Conservation (phyloP, 345 rosid species). For the Salix dunnii region DNA sequence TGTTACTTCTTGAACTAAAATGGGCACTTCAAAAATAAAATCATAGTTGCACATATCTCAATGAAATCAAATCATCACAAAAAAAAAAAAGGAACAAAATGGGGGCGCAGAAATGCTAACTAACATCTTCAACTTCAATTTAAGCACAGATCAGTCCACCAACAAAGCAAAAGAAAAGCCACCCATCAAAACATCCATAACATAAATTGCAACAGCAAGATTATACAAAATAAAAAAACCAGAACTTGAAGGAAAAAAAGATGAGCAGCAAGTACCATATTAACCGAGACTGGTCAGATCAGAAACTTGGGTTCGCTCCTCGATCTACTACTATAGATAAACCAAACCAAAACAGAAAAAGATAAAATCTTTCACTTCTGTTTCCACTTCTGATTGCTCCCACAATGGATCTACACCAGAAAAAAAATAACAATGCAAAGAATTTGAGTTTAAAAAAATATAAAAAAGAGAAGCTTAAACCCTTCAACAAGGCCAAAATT, state of each 20-base stretch:
- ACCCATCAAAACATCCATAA: not conserved
- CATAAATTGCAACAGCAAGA: not conserved
- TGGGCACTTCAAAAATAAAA: not conserved
- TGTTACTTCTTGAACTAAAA: conserved; percentile 1
- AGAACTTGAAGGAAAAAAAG: not conserved
- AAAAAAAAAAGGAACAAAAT: not conserved
- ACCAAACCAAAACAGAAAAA: conserved; percentile 5
- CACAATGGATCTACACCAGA: conserved; percentile 15
- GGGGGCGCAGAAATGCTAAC: not conserved
- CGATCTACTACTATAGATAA: conserved; percentile 43
- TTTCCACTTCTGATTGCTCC: not conserved
- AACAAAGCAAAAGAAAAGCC: conserved; percentile 2
- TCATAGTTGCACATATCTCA: not conserved
- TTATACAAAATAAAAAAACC: not conserved
- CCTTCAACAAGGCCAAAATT: conserved; percentile 31
- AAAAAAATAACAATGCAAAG: conserved; percentile 10
- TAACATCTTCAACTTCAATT: conserved; percentile 11
- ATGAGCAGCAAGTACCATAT: conserved; percentile 36
- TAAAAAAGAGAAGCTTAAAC: conserved; percentile 40
- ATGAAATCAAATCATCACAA: conserved; percentile 14
- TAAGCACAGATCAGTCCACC: conserved; percentile 40
- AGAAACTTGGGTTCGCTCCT: conserved; percentile 36
- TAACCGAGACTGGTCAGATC: conserved; percentile 31
- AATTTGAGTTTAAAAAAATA: not conserved
- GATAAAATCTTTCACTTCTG: not conserved